Percentiles rank a stretch among this genome's conserved stretches.
Evolutionary conservation across 2,329 filamentous ascomycete genomes (phyloP).

Genomic region (Botrytis elliptica): DNA sequence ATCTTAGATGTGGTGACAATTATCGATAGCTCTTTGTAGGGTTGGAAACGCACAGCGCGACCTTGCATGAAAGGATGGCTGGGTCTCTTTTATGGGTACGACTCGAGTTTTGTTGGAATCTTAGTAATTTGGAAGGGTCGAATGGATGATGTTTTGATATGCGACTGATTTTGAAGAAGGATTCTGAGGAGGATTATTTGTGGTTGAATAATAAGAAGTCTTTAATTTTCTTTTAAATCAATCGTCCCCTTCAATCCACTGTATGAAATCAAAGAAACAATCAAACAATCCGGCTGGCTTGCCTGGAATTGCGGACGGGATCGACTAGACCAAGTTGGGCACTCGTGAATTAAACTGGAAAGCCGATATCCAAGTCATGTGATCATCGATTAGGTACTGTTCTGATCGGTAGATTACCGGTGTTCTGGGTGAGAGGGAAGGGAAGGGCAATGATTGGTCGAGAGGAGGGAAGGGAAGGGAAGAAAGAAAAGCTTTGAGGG

Average conservation of each 20-base stretch:
- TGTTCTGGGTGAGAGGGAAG: neutral
- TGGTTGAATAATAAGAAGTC: constrained; percentile 4
- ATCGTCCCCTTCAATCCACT: neutral
- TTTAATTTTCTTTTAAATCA: neutral
- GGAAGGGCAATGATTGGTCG: neutral
- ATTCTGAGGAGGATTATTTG: neutral
- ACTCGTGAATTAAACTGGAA: neutral
- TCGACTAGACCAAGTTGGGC: neutral
- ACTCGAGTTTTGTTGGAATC: constrained; percentile 19
- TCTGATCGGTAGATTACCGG: neutral
- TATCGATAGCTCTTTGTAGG: constrained; percentile 25
- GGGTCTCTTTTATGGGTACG: constrained; percentile 22
- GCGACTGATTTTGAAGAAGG: neutral
- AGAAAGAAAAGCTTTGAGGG: too few relatives aligned
- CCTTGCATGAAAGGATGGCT: constrained; percentile 35
- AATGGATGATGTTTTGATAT: constrained; percentile 5
- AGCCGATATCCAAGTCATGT: neutral
- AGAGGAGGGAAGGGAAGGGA: neutral
- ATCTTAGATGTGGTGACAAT: constrained; percentile 17
- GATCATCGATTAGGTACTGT: neutral
- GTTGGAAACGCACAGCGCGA: constrained; percentile 35
- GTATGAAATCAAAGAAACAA: constrained; percentile 23
- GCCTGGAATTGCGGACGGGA: constrained; percentile 4
- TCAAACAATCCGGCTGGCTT: constrained; percentile 10
- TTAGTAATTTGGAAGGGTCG: neutral